These are phyloP conservation scores for Candida albicans DNA, from an alignment of 1,139 yeast species.

Conservation along the genomic window DNA sequence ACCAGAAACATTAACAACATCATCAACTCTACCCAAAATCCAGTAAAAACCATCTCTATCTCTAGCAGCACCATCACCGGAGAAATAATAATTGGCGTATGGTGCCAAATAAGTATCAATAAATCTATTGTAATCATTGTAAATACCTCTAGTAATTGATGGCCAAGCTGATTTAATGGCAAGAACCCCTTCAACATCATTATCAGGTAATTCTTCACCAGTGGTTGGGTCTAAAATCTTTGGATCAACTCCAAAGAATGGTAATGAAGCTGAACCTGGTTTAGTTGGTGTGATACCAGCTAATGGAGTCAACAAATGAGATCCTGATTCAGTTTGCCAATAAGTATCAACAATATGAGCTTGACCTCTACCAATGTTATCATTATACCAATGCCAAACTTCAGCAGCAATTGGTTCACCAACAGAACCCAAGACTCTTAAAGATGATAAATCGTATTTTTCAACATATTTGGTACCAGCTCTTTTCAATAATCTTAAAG, in stretches of 20 bases:
- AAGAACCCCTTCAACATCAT: conserved; percentile 72
- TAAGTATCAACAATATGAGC: conserved; percentile 78
- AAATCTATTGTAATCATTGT: conserved; percentile 66
- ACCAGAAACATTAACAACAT: conserved; percentile 79
- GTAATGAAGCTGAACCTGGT: conserved; percentile 78
- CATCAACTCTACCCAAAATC: conserved; percentile 82
- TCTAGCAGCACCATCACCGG: conserved; percentile 84
- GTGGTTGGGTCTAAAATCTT: conserved; percentile 69
- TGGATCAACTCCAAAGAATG: conserved; percentile 73
- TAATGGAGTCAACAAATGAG: conserved; percentile 69
- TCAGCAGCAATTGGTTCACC: conserved; percentile 95
- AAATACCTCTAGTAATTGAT: conserved; percentile 74
- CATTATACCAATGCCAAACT: conserved; percentile 91
- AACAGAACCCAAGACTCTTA: conserved; percentile 79
- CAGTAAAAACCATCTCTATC: conserved; percentile 76
- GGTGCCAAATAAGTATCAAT: conserved; percentile 73
- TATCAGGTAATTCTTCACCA: conserved; percentile 63
- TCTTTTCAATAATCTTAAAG: conserved; percentile 76
- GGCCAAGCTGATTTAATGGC: conserved; percentile 77
- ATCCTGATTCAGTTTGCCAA: conserved; percentile 85
- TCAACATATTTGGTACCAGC: conserved; percentile 74
- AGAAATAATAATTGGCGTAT: conserved; percentile 67
- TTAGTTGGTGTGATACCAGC: conserved; percentile 76
- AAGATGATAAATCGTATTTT: conserved; percentile 60
- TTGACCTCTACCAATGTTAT: conserved; percentile 70